Conservation (phyloP, 805 yeast genomes). For the Blastobotrys mokoenaii region DNA sequence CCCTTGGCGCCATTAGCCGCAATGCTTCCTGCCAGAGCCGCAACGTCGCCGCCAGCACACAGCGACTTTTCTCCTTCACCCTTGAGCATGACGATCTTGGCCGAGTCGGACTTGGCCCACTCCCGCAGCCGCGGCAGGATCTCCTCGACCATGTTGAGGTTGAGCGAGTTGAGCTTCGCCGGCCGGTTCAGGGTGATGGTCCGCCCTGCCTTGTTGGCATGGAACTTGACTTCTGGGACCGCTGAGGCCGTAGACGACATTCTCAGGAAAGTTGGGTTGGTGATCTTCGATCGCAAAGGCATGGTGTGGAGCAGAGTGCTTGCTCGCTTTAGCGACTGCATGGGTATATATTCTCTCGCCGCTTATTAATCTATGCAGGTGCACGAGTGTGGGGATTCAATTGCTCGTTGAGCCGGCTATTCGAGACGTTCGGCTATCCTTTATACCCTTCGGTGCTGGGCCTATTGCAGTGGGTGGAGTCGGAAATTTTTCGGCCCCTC, state of each 20-base stretch:
- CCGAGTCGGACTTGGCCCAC: slow-evolving; percentile 59
- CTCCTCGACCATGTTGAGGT: slow-evolving; percentile 61
- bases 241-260: background rate
- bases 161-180: slow-evolving; percentile 75
- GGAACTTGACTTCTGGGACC: slow-evolving; percentile 49
- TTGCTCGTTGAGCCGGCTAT: no score
- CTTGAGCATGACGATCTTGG: slow-evolving; percentile 58
- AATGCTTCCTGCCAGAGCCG: slow-evolving; percentile 49
- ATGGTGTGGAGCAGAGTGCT: slow-evolving; percentile 12
- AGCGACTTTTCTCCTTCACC: slow-evolving; percentile 59
- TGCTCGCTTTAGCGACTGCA: slow-evolving; percentile 1
- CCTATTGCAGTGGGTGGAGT: no score
- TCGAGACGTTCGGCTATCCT: no score
- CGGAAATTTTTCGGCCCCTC: no score
- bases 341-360: background rate
- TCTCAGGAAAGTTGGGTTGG: slow-evolving; percentile 15
- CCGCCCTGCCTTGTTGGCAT: slow-evolving; percentile 56
- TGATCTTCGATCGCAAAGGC: slow-evolving; percentile 30
- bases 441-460: no score
- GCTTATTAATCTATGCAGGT: no score
- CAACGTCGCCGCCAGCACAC: slow-evolving; percentile 96
- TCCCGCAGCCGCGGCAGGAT: slow-evolving; percentile 69
- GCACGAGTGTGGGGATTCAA: no score
- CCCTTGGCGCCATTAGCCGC: slow-evolving; percentile 37
- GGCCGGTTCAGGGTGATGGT: slow-evolving; percentile 73